phyloP scores from a whole-genome alignment of 495 filamentous ascomycete genomes.

The Aspergillus cavernicola region DNA sequence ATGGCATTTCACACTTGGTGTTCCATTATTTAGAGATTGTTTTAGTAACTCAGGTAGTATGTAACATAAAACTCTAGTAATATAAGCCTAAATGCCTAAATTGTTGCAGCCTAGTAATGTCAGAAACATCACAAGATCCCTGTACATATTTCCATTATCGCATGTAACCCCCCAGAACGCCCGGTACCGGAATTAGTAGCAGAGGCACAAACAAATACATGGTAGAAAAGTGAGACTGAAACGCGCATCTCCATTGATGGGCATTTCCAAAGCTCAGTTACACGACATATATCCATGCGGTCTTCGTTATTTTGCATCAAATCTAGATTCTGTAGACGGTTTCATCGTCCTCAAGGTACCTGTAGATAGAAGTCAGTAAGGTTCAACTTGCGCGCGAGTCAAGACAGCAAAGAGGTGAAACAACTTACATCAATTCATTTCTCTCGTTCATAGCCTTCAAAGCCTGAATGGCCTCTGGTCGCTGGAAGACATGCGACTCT shows the following conservation, averaged over 20 bases:
- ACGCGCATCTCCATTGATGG: neutral
- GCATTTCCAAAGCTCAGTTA: neutral
- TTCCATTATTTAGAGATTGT: too few relatives aligned
- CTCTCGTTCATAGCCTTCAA: slow-evolving; percentile 72
- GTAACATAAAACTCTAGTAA: too few relatives aligned
- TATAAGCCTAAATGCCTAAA: too few relatives aligned
- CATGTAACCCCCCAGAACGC: neutral
- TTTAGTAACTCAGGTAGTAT: too few relatives aligned
- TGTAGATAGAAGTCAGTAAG: slow-evolving; percentile 19
- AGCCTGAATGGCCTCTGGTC: slow-evolving; percentile 70
- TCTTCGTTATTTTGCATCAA: neutral
- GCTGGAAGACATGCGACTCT: slow-evolving; percentile 55
- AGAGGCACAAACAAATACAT: neutral
- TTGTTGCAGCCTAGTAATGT: too few relatives aligned
- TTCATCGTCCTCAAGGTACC: slow-evolving; percentile 52
- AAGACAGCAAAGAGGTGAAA: neutral
- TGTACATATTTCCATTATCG: too few relatives aligned
- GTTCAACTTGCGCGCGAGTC: too few relatives aligned
- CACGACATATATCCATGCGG: neutral
- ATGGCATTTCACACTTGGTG: too few relatives aligned
- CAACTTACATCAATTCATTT: slow-evolving; percentile 90
- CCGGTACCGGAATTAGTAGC: too few relatives aligned
- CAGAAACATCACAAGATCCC: too few relatives aligned
- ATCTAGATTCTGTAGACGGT: slow-evolving; percentile 48
- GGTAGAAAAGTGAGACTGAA: neutral